These are phyloP conservation scores for Kernera saxatilis DNA, from an alignment of 345 rosid genomes.

Conservation along the genomic window DNA sequence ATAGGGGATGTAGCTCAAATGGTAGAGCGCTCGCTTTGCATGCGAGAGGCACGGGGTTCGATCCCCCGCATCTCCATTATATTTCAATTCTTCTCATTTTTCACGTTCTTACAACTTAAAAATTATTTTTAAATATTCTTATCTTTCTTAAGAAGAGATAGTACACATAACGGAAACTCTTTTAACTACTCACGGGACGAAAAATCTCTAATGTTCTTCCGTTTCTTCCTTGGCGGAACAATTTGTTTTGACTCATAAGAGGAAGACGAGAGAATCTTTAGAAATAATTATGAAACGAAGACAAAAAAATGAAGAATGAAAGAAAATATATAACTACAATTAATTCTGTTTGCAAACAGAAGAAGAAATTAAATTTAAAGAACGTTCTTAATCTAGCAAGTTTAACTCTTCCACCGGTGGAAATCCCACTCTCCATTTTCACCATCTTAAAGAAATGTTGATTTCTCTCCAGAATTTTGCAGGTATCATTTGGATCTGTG, in stretches of 20 bases:
- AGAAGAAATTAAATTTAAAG: background rate
- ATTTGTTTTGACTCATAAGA: no score
- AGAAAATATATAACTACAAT: constrained; percentile 11
- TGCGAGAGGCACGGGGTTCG: constrained; percentile 13
- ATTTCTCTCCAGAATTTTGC: background rate
- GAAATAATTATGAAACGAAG: no score
- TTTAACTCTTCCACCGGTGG: background rate
- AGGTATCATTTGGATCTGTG: background rate
- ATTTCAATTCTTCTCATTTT: background rate
- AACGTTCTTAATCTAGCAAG: constrained; percentile 15
- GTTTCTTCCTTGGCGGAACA: no score
- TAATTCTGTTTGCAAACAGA: constrained; percentile 1
- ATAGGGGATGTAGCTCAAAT: constrained; percentile 3
- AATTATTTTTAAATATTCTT: no score
- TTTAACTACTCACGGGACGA: no score
- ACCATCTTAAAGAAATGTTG: background rate
- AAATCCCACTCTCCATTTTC: background rate
- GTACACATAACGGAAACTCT: no score
- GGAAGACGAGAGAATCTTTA: no score
- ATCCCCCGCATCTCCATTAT: background rate
- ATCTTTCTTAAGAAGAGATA: no score
- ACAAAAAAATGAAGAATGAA: no score
- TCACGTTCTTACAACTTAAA: background rate
- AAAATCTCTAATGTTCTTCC: no score
- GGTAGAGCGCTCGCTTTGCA: constrained; percentile 10